Conservation (phyloP, 108 stramenopile species). For the Fistulifera solaris region DNA sequence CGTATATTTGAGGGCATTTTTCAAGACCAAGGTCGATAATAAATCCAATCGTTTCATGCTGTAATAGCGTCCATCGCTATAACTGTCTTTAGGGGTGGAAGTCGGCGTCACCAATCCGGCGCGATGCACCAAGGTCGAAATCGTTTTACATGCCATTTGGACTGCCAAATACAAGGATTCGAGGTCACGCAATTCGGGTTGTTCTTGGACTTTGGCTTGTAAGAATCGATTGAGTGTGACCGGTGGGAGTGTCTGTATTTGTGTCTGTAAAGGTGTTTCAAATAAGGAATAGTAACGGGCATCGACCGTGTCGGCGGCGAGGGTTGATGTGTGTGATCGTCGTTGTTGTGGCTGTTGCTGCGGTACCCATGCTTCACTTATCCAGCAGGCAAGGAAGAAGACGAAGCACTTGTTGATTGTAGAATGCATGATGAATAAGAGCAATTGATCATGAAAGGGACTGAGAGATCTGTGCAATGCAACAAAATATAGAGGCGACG, state of each 20-base stretch:
- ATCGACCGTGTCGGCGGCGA: neutral
- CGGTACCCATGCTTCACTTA: no score
- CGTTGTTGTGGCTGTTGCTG: no score
- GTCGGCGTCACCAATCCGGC: constrained; percentile 30
- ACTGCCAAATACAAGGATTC: constrained; percentile 66
- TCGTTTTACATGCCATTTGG: constrained; percentile 94
- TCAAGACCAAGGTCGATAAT: constrained; percentile 91
- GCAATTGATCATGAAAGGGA: no score
- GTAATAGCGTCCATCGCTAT: constrained; percentile 74
- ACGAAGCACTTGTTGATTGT: no score
- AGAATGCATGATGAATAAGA: no score
- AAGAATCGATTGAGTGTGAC: constrained; percentile 44
- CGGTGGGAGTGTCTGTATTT: constrained; percentile 12
- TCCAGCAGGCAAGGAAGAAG: no score
- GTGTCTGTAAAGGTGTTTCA: constrained; percentile 5
- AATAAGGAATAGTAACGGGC: constrained; percentile 6
- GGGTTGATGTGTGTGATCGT: no score
- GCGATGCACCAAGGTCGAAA: constrained; percentile 79
- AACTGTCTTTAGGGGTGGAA: neutral
- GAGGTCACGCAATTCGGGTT: constrained; percentile 48
- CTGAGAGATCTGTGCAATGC: no score
- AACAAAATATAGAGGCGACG: no score
- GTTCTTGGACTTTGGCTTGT: constrained; percentile 31
- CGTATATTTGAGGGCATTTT: constrained; percentile 86
- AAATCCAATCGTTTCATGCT: constrained; percentile 96